Base-by-base conservation (phyloP, 169 alveolate genomes). In the Plasmodium knowlesi region DNA sequence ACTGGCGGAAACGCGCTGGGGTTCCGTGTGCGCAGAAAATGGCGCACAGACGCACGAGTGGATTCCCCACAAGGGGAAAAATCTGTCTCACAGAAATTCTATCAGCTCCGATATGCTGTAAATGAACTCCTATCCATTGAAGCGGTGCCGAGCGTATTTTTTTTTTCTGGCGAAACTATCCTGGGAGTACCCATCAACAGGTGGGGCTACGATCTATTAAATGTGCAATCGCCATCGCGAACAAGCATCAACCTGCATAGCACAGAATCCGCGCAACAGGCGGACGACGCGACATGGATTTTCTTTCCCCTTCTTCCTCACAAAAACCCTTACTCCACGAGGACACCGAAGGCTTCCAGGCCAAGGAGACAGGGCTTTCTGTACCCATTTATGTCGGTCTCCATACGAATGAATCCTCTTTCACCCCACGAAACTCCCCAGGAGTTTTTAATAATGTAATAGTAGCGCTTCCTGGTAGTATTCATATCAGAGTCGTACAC, bases 351-450 rank as follows among this genome's bases (percentile, higher is more conserved):
- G 3, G 76, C 76, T 34, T 61, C 76, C 28, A 3, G 0, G 34
- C 76, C 76, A 5, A 78, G 54, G 46, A 37, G 97, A 96, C 53
- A 95, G 88, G 37, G 54, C 83, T 30, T 92, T 82, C 61, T 46
- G 30, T 28, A 19, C 25, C 93, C 93, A 71, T 54, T 54, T 14
- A 54, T 82, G 50, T 94, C 96, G 28, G 96, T 95, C 79, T 95
- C 73, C 70, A 97, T 70, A 57, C 96, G 96, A 84, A 96, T 93
- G 74, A 82, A 97, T 6, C 98, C 98, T 30, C 96, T 88, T 5
- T 97, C 98, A 16, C 98, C 98, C 98, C 98, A 97, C 25, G 83
- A 84, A 2, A 82, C 41, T 6, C 98, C 98, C 98, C 98, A 97
- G 8, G 98, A 97, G 92, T 97, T 97, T 88, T 96, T 94, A 80